Evolutionary conservation across 345 rosid species (phyloP).

Genomic region (Corchorus olitorius): DNA sequence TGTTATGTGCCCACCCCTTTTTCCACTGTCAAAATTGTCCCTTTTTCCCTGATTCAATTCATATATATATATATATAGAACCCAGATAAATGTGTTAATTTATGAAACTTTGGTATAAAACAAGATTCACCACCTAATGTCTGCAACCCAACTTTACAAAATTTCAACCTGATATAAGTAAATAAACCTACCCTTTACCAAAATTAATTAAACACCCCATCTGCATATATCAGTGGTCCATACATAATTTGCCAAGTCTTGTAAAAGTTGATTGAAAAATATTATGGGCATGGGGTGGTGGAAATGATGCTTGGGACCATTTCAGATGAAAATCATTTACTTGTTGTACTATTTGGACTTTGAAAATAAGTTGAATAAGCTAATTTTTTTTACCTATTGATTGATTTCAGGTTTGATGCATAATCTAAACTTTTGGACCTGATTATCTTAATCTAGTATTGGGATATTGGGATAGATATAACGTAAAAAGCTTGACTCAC

Average conservation of each 20-base stretch:
- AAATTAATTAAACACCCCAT: background rate
- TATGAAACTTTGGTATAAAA: too few species aligned
- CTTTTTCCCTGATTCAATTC: too few species aligned
- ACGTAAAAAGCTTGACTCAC: background rate
- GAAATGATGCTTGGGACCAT: conserved; percentile 17
- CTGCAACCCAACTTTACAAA: background rate
- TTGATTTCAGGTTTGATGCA: too few species aligned
- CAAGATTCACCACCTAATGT: background rate
- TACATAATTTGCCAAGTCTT: conserved; percentile 21
- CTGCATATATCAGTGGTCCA: conserved; percentile 24
- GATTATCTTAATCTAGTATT: background rate
- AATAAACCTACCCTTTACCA: background rate
- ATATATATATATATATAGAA: too few species aligned
- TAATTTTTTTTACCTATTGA: too few species aligned
- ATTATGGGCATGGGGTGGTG: conserved; percentile 7
- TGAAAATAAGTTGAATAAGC: too few species aligned
- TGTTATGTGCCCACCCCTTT: too few species aligned
- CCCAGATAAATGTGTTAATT: too few species aligned
- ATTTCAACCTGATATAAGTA: background rate
- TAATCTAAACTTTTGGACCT: too few species aligned
- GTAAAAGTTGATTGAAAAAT: conserved; percentile 13
- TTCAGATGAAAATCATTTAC: background rate
- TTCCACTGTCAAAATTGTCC: too few species aligned
- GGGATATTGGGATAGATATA: background rate
- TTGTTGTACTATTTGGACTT: too few species aligned